phyloP scores from a whole-genome alignment of 202 grass and related monocot species.

The Zizania palustris region DNA sequence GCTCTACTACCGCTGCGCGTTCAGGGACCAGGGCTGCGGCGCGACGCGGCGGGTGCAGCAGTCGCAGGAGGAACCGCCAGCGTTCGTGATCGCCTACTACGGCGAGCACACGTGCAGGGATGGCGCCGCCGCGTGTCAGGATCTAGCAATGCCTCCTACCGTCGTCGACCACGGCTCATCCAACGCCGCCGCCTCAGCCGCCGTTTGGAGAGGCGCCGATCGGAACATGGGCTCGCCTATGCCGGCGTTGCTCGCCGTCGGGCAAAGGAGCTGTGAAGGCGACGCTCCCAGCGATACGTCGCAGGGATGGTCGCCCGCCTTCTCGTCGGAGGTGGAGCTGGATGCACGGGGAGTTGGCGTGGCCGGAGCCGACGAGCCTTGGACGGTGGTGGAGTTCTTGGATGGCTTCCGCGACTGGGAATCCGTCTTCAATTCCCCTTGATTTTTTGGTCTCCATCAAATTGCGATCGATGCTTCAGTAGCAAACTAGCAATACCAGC shows the following conservation, averaged over 20 bases:
- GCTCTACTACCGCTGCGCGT: constrained; percentile 76
- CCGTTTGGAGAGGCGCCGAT: background rate
- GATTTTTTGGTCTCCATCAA: background rate
- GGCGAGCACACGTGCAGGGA: constrained; percentile 66
- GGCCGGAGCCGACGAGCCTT: background rate
- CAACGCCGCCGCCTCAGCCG: background rate
- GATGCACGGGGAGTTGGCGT: background rate
- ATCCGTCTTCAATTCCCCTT: constrained; percentile 10
- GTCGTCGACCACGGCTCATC: constrained; percentile 45
- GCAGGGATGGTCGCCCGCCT: constrained; percentile 11
- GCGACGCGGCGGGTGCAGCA: constrained; percentile 67
- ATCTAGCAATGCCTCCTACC: background rate
- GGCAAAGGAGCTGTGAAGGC: background rate
- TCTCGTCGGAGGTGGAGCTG: constrained; percentile 23
- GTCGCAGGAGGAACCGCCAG: constrained; percentile 51
- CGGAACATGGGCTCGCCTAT: background rate
- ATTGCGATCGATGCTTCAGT: background rate
- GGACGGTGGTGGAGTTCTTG: constrained; percentile 37
- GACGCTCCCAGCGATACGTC: constrained; percentile 25
- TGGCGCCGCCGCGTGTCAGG: background rate
- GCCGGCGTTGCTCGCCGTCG: background rate
- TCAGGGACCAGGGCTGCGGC: constrained; percentile 51
- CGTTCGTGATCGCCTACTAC: constrained; percentile 70
- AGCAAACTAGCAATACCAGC: background rate
- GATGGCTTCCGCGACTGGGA: constrained; percentile 41